A percentile compares a stretch with the other conserved stretches of the same genome.
These are phyloP conservation scores for Colletotrichum higginsianum DNA, from an alignment of 2,329 filamentous ascomycete genomes.

Conservation along the genomic window DNA sequence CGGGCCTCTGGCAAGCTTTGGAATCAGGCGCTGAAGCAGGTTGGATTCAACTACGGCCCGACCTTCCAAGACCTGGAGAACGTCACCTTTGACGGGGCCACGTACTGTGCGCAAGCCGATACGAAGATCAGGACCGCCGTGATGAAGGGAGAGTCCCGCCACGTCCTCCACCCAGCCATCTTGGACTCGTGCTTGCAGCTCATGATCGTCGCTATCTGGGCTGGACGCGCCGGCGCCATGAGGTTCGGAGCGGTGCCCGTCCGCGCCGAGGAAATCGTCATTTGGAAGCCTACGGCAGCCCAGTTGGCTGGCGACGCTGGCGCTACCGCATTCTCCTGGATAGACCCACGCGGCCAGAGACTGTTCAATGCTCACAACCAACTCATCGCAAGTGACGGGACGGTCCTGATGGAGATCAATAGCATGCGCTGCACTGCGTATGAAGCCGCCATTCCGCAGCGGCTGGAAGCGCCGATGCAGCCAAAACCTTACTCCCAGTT, in stretches of 20 bases:
- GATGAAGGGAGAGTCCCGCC: slow-evolving; percentile 53
- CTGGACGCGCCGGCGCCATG: slow-evolving; percentile 50
- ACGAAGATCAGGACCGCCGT: slow-evolving; percentile 42
- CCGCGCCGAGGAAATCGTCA: slow-evolving; percentile 47
- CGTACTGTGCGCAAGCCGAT: slow-evolving; percentile 33
- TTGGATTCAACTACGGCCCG: slow-evolving; percentile 57
- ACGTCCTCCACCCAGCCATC: slow-evolving; percentile 57
- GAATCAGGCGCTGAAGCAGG: slow-evolving; percentile 48
- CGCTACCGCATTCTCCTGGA: slow-evolving; percentile 43
- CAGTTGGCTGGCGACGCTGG: slow-evolving; percentile 32
- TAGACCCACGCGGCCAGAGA: slow-evolving; percentile 45
- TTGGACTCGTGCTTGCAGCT: slow-evolving; percentile 56
- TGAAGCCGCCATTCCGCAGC: too few relatives aligned
- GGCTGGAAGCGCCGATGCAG: too few relatives aligned
- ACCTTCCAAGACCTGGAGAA: slow-evolving; percentile 54
- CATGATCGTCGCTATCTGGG: slow-evolving; percentile 49
- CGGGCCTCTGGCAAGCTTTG: slow-evolving; percentile 48
- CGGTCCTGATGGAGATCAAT: too few relatives aligned
- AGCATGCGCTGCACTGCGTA: too few relatives aligned
- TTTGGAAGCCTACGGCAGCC: slow-evolving; percentile 44
- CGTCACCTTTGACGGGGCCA: slow-evolving; percentile 47
- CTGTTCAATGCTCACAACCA: slow-evolving; percentile 45
- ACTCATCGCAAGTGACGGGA: slow-evolving; percentile 45
- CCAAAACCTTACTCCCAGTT: too few relatives aligned
- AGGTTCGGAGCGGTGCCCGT: slow-evolving; percentile 50